Percentiles rank a stretch among this genome's conserved stretches.
phyloP scores from a whole-genome alignment of 2,329 filamentous ascomycete genomes.

The Neopestalotiopsis clavispora region DNA sequence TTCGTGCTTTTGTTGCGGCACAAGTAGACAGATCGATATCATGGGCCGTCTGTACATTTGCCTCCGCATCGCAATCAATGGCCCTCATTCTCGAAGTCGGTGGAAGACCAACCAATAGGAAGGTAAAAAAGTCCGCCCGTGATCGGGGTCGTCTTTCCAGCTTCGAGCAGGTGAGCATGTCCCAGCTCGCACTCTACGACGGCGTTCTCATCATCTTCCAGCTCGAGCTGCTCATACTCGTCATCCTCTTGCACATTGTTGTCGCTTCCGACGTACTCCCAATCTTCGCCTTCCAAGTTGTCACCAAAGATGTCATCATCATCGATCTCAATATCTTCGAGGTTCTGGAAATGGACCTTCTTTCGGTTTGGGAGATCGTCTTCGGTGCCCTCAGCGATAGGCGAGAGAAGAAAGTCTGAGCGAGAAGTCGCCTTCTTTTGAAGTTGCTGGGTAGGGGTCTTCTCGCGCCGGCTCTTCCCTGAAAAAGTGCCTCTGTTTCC shows the following conservation, averaged over 20 bases:
- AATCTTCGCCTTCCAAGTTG: neutral
- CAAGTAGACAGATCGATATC: neutral
- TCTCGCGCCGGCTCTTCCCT: no score
- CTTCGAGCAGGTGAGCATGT: constrained; percentile 13
- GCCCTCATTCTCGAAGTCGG: neutral
- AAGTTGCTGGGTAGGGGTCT: no score
- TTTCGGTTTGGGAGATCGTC: neutral
- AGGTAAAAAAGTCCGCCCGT: neutral
- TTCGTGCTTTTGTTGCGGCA: no score
- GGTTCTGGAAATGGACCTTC: neutral
- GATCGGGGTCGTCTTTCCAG: neutral
- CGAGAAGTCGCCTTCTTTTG: no score
- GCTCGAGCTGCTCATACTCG: constrained; percentile 3
- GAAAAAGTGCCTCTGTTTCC: no score
- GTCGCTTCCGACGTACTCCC: neutral
- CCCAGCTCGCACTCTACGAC: constrained; percentile 14
- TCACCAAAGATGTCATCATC: neutral
- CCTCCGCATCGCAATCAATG: neutral
- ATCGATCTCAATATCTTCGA: neutral
- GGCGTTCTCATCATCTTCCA: neutral
- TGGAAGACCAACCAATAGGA: constrained; percentile 2
- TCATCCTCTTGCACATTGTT: neutral
- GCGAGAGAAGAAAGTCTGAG: neutral
- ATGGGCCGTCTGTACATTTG: neutral
- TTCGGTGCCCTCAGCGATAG: neutral